phyloP scores from a whole-genome alignment of 2,329 filamentous ascomycete species.

The Lachnellula occidentalis region DNA sequence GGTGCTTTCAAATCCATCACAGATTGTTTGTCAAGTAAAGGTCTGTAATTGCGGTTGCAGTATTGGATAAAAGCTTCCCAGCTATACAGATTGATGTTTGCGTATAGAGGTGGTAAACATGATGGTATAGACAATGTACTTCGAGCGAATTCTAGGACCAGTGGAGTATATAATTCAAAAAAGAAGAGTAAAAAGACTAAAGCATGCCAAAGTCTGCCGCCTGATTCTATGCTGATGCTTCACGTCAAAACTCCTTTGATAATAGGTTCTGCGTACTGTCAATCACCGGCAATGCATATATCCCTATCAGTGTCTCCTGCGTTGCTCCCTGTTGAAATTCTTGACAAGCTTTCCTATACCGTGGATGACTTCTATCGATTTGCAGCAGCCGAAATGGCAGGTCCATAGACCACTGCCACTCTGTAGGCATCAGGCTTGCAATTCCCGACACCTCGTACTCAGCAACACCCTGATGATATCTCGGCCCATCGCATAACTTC shows the following conservation, averaged over 20 bases:
- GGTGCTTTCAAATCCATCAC: conserved; percentile 11
- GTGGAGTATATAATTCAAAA: not conserved
- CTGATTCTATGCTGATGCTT: not conserved
- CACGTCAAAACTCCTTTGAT: not conserved
- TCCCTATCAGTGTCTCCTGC: not conserved
- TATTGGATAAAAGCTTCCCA: not conserved
- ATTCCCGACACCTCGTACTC: not conserved
- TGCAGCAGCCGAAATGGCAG: not conserved
- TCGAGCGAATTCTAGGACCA: not conserved
- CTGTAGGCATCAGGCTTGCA: not conserved
- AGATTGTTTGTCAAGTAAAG: not conserved
- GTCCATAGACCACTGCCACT: not conserved
- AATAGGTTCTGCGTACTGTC: not conserved
- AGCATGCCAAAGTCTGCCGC: not conserved
- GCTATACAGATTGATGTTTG: not conserved
- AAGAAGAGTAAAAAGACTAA: not conserved
- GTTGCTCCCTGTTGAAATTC: not conserved
- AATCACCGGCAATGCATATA: not conserved
- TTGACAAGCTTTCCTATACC: not conserved
- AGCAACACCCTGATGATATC: not conserved
- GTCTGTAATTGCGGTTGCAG: not conserved
- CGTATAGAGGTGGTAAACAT: not conserved
- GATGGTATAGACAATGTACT: not conserved
- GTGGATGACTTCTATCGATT: not conserved
- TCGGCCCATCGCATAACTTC: not conserved